Percentiles rank a stretch among this genome's conserved stretches.
Evolutionary conservation across 208 protist genomes (phyloP).

Genomic region (Leishmania major): DNA sequence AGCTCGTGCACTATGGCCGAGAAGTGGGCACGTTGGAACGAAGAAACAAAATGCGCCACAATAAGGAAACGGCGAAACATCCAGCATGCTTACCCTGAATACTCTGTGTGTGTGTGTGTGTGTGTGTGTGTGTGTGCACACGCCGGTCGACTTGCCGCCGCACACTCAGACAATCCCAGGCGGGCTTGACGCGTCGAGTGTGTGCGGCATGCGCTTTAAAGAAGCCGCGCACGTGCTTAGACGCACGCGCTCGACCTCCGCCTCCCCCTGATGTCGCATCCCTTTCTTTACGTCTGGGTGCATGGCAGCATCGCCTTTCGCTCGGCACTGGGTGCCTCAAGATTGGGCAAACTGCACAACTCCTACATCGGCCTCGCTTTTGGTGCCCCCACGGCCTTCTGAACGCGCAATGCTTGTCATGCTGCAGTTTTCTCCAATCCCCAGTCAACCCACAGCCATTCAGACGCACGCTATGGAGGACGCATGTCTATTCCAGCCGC

Average conservation of each 20-base stretch:
- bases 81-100: not conserved
- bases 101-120: too few species aligned
- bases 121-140: too few species aligned
- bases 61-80: not conserved
- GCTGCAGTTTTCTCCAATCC: not conserved
- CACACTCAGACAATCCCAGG: not conserved
- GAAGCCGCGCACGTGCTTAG: too few species aligned
- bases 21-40: not conserved
- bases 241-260: not conserved
- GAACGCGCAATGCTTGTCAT: not conserved
- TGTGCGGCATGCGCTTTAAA: not conserved
- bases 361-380: not conserved
- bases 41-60: not conserved
- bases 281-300: not conserved
- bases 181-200: not conserved
- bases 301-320: not conserved
- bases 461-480: constrained; percentile 9
- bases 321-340: not conserved
- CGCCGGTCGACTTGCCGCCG: not conserved
- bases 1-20: not conserved
- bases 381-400: not conserved
- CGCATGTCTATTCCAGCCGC: constrained; percentile 25
- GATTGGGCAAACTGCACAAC: not conserved
- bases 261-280: too few species aligned
- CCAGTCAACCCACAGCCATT: not conserved